Conservation (phyloP, 495 filamentous ascomycete genomes). For the Tuber borchii region DNA sequence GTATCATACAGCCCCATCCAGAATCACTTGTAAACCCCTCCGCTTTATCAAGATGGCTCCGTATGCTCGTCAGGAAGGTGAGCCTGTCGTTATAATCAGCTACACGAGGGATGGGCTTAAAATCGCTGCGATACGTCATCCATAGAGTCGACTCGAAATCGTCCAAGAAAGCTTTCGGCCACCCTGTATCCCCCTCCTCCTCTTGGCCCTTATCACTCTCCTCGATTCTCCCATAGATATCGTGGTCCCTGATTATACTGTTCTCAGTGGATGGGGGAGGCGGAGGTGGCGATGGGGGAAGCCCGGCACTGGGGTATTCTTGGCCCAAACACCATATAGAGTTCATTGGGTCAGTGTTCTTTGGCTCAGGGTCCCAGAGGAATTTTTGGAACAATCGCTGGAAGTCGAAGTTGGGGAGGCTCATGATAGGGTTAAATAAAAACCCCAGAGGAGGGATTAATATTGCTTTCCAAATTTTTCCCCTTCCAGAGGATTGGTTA, state of each 20-base stretch:
- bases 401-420: constrained; percentile 42
- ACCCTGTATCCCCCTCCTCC: constrained; percentile 44
- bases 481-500: neutral
- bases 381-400: constrained; percentile 85
- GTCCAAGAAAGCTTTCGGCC: constrained; percentile 79
- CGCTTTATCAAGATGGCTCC: constrained; percentile 67
- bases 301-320: constrained; percentile 52
- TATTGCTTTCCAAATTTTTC: constrained; percentile 1
- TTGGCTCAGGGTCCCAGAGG: constrained; percentile 81
- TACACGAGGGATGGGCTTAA: constrained; percentile 72
- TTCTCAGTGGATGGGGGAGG: constrained; percentile 24
- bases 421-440: constrained; percentile 3
- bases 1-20: constrained; percentile 99
- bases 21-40: constrained; percentile 86
- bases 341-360: constrained; percentile 64
- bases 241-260: constrained; percentile 25
- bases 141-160: constrained; percentile 92
- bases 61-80: constrained; percentile 77
- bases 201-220: constrained; percentile 7
- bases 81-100: constrained; percentile 65
- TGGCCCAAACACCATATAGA: constrained; percentile 85
- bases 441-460: constrained; percentile 1
- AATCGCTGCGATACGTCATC: constrained; percentile 93
- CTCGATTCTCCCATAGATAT: neutral
- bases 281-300: constrained; percentile 21